A percentile compares a stretch with the other conserved stretches of the same genome.
phyloP scores from a whole-genome alignment of 805 yeast species.

The Metschnikowia bowlesiae region DNA sequence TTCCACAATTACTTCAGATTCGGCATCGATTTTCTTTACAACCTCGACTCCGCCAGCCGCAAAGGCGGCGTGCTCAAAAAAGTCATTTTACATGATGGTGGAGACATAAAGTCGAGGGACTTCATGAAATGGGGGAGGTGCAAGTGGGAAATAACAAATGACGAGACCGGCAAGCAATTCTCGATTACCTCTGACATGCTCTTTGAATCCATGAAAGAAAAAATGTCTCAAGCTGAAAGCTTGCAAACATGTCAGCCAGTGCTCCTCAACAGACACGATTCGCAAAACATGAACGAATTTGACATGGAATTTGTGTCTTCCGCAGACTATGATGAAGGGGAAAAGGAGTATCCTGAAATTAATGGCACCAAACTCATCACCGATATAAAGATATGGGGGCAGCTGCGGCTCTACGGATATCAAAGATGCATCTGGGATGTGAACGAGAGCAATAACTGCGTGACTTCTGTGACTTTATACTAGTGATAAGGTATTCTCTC shows the following conservation, averaged over 20 bases:
- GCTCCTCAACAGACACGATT: constrained; percentile 35
- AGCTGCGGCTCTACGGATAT: constrained; percentile 38
- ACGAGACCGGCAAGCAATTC: constrained; percentile 4
- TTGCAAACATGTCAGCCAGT: constrained; percentile 25
- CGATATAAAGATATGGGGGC: constrained; percentile 38
- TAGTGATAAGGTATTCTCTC: constrained; percentile 6
- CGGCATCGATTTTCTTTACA: constrained; percentile 54
- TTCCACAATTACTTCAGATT: constrained; percentile 54
- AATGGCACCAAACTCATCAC: constrained; percentile 8
- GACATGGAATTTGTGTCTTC: constrained; percentile 32
- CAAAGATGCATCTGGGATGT: constrained; percentile 42
- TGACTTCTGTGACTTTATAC: constrained; percentile 36
- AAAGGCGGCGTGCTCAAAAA: constrained; percentile 38
- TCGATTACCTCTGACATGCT: constrained; percentile 25
- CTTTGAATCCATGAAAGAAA: constrained; percentile 16
- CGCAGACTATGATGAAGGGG: constrained; percentile 12
- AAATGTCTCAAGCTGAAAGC: constrained; percentile 15
- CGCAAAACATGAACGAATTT: constrained; percentile 33
- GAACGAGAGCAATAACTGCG: constrained; percentile 32
- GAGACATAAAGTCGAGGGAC: constrained; percentile 44
- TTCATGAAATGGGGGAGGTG: constrained; percentile 54
- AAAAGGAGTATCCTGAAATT: constrained; percentile 5
- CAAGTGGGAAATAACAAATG: constrained; percentile 35
- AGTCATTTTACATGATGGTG: constrained; percentile 49
- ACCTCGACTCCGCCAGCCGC: constrained; percentile 25